Evolutionary conservation across 345 rosid genomes (phyloP), one percentile per base, ranked within the genome.

Genomic region (Rhodamnia rubescens): DNA sequence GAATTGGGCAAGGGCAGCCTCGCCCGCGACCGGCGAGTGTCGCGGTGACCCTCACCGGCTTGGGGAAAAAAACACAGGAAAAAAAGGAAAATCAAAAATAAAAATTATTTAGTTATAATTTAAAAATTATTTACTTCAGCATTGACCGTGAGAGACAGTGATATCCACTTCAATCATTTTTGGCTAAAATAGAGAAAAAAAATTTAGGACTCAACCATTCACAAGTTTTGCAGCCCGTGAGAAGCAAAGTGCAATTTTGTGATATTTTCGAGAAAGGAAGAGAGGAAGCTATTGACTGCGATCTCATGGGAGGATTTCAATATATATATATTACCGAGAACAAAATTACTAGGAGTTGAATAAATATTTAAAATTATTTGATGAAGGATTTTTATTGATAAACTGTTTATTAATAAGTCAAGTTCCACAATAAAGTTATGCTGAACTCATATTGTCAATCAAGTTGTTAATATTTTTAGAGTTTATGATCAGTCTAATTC

Each of bases 11-110:
- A 49, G 51, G 51, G 51, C 13, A 0, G 4, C 52, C 14, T 50
- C 2, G 52, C 51, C 4, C 13, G 4, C 11, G 2, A 11, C 0
- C 2, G 4, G 3, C 2, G 13, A 49, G 51, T 13, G 13, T 49
- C 11, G 4, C 13, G 2, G 13, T 50, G 52, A 50, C 52, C 52
- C 52, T 50, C 52, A 11, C 4, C 1, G 1, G 2, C 52, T 50
- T 50, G 52, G 51, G 11, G 10, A 50, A 50, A 50, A 50, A 50
- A 50, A 8, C 51, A 50, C 4, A 50, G n/a, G n/a, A n/a, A 2
- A 11, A 50, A 50, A 50, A 50, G 52, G 52, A 11, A 50, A 11
- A 50, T 50, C 11, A 50, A 50, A 49, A 10, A 50, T 50, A 49
- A 49, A 10, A 9, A 47, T 47, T 5, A 42, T 42, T 42, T 49